Conservation (phyloP, 805 yeast genomes). For the Schwanniomyces occidentalis region DNA sequence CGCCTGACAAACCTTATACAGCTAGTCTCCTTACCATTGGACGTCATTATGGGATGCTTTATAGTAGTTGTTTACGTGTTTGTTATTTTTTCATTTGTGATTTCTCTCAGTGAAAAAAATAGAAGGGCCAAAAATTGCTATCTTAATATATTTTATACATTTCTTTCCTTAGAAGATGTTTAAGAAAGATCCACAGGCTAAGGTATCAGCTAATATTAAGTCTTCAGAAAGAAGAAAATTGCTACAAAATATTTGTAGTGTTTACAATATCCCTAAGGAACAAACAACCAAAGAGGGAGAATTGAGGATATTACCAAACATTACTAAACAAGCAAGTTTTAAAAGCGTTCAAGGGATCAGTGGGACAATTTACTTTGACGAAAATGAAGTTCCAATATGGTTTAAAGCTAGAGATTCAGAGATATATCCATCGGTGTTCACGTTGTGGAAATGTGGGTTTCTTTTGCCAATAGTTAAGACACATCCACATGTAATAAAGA, state of each 20-base stretch:
- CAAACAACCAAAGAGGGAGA: constrained; percentile 43
- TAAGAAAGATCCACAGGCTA: constrained; percentile 57
- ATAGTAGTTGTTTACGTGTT: constrained; percentile 1
- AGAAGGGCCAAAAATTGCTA: not conserved
- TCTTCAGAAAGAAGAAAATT: constrained; percentile 73
- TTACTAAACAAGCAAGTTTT: constrained; percentile 64
- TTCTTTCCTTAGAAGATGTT: constrained; percentile 40
- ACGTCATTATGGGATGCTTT: not conserved
- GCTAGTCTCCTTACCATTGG: too few species aligned
- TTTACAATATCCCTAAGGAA: constrained; percentile 40
- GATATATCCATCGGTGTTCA: constrained; percentile 68
- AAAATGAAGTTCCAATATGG: constrained; percentile 69
- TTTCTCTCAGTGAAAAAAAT: constrained; percentile 1
- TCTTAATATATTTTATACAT: constrained; percentile 1
- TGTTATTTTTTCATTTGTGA: not conserved
- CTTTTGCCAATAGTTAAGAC: constrained; percentile 70
- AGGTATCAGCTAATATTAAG: constrained; percentile 77
- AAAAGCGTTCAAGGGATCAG: constrained; percentile 49
- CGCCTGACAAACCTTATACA: constrained; percentile 5
- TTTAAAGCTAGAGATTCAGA: constrained; percentile 58
- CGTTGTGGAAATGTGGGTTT: constrained; percentile 68
- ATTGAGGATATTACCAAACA: constrained; percentile 46
- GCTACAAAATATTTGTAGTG: constrained; percentile 41
- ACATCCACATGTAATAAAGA: constrained; percentile 69
- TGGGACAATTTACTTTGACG: constrained; percentile 68